Evolutionary conservation across 345 rosid species (phyloP).

Genomic region (Erodium maritimum): DNA sequence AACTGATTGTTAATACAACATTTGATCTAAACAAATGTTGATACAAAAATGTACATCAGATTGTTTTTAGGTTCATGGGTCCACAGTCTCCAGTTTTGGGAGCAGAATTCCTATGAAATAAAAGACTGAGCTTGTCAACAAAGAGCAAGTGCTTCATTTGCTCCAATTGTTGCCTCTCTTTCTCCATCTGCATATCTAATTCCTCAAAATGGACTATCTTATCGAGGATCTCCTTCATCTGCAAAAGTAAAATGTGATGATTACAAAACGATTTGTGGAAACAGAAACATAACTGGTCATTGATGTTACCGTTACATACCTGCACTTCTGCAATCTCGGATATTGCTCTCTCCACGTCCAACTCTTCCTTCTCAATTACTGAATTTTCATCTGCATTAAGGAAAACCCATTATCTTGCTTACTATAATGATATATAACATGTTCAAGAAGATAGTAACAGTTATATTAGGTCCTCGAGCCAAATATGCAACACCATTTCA

Average conservation of each 20-base stretch:
- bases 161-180: conserved; percentile 70
- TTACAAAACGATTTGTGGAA: neutral
- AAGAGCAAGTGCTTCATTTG: conserved; percentile 62
- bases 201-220: conserved; percentile 60
- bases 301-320: conserved; percentile 41
- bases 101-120: conserved; percentile 32
- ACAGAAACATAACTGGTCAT: neutral
- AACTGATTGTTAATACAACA: neutral
- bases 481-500: too few relatives aligned
- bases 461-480: too few relatives aligned
- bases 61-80: conserved; percentile 26
- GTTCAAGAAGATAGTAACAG: too few relatives aligned
- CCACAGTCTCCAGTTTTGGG: conserved; percentile 20
- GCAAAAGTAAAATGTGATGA: conserved; percentile 4
- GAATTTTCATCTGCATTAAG: conserved; percentile 30
- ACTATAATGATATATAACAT: too few relatives aligned
- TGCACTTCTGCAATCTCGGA: conserved; percentile 42
- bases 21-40: neutral
- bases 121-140: conserved; percentile 60
- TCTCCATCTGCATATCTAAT: conserved; percentile 73
- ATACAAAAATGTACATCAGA: conserved; percentile 6
- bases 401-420: neutral
- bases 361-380: conserved; percentile 52
- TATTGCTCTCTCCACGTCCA: conserved; percentile 51
- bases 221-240: conserved; percentile 70